These are phyloP conservation scores for Calonectria pseudoreteaudii DNA, from an alignment of 2,329 filamentous ascomycete genomes.

Conservation along the genomic window DNA sequence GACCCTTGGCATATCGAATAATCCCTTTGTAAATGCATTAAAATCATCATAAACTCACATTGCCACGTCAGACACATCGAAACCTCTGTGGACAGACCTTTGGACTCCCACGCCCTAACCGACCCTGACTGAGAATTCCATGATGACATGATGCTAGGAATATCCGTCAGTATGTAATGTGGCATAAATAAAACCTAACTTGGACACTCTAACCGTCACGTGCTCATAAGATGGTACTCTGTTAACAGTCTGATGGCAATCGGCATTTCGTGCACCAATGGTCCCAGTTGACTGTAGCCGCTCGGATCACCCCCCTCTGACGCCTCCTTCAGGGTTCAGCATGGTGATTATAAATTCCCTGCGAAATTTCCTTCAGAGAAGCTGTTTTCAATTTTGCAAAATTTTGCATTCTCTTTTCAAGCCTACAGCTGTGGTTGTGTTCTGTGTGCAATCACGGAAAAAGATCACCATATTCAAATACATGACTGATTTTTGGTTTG, in stretches of 20 bases:
- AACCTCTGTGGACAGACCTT: no score
- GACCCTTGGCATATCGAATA: not conserved
- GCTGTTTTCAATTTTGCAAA: not conserved
- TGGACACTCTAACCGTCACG: not conserved
- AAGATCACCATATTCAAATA: not conserved
- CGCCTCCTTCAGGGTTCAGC: not conserved
- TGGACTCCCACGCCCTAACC: no score
- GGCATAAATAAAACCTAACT: not conserved
- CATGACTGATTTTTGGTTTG: not conserved
- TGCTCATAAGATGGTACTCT: not conserved
- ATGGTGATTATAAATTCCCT: not conserved
- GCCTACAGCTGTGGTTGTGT: fast-evolving
- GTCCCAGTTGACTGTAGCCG: not conserved
- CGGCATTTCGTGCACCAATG: not conserved
- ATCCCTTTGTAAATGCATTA: not conserved
- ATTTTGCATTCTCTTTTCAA: not conserved
- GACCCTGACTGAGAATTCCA: no score
- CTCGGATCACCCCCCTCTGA: not conserved
- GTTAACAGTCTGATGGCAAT: not conserved
- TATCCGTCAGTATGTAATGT: not conserved
- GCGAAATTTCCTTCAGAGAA: fast-evolving
- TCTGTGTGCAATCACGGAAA: no score
- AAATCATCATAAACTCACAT: not conserved
- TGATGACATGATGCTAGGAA: no score
- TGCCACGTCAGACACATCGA: not conserved